These are phyloP conservation scores for Hagleromyces aurorensis DNA, from an alignment of 805 yeast species.

Conservation along the genomic window DNA sequence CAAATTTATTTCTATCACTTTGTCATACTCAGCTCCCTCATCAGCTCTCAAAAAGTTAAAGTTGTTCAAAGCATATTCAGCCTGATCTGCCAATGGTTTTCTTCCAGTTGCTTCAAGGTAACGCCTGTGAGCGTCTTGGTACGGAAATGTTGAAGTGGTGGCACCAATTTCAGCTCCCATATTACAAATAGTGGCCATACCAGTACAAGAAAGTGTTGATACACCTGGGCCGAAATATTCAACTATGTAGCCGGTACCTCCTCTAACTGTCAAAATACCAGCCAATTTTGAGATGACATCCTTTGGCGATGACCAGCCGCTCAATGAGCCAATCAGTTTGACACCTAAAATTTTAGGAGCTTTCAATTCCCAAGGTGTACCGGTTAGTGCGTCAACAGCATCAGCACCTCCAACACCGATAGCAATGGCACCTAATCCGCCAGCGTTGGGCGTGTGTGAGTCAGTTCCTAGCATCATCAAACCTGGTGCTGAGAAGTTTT, in stretches of 20 bases:
- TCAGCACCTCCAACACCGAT: conserved; percentile 99
- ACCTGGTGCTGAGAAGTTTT: conserved; percentile 96
- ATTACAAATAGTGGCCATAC: conserved; percentile 99
- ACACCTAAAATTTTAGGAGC: conserved; percentile 96
- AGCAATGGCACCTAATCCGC: conserved; percentile 97
- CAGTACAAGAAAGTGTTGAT: conserved; percentile 81
- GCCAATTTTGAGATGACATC: conserved; percentile 92
- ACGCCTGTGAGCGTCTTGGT: conserved; percentile 68
- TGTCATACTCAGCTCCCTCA: conserved; percentile 82
- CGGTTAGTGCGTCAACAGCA: conserved; percentile 96
- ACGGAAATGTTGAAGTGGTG: conserved; percentile 96
- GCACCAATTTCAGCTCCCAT: conserved; percentile 99
- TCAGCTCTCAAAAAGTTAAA: conserved; percentile 72
- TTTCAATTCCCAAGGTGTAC: conserved; percentile 97
- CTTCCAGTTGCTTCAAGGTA: conserved; percentile 82
- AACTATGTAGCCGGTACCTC: conserved; percentile 95
- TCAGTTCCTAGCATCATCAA: conserved; percentile 96
- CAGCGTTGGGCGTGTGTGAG: conserved; percentile 98
- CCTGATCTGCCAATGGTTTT: conserved; percentile 73
- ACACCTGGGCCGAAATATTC: conserved; percentile 98
- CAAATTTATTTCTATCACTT: conserved; percentile 84
- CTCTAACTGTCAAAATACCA: conserved; percentile 88
- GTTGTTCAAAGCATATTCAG: conserved; percentile 48
- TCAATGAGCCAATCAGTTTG: conserved; percentile 78
- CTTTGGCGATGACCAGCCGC: conserved; percentile 96